phyloP scores from a whole-genome alignment of 2,329 filamentous ascomycete genomes.

The Pestalotiopsis sp. region DNA sequence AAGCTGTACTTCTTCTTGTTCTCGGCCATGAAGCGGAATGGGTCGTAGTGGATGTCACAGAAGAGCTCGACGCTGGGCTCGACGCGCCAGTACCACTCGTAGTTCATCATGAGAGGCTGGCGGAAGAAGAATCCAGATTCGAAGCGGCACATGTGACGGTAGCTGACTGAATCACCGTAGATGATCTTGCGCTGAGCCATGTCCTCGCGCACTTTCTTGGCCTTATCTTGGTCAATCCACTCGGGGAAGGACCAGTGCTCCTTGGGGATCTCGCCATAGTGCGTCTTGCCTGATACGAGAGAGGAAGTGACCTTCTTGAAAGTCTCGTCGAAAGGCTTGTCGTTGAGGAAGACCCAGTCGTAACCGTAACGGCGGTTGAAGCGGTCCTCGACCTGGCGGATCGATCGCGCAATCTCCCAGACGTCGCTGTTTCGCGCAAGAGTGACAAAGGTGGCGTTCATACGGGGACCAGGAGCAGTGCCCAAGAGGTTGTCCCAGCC shows the following conservation, averaged over 20 bases:
- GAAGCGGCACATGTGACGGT: constrained; percentile 99
- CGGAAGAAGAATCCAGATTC: constrained; percentile 99
- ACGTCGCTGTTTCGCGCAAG: constrained; percentile 90
- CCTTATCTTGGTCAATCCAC: constrained; percentile 94
- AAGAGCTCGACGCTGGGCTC: constrained; percentile 96
- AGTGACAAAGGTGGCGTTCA: constrained; percentile 98
- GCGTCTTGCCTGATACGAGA: constrained; percentile 88
- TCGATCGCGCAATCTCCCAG: constrained; percentile 96
- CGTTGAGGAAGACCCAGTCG: constrained; percentile 99
- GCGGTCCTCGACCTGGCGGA: constrained; percentile 94
- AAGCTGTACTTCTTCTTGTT: constrained; percentile 99
- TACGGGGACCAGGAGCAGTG: constrained; percentile 68
- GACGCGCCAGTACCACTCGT: constrained; percentile 99
- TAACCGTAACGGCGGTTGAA: constrained; percentile 98
- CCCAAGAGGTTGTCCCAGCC: constrained; percentile 55
- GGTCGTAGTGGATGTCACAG: constrained; percentile 94
- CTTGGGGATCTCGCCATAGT: constrained; percentile 85
- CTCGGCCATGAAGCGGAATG: constrained; percentile 95
- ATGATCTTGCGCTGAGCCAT: constrained; percentile 96
- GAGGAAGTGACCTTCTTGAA: constrained; percentile 92
- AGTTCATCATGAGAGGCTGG: constrained; percentile 89
- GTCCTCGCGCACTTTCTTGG: constrained; percentile 85
- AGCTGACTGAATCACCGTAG: constrained; percentile 95
- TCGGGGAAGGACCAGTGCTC: constrained; percentile 98
- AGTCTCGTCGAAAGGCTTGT: constrained; percentile 86